phyloP scores from a whole-genome alignment of 371 early-diverging fungal species.

The Mucor plumbeus region DNA sequence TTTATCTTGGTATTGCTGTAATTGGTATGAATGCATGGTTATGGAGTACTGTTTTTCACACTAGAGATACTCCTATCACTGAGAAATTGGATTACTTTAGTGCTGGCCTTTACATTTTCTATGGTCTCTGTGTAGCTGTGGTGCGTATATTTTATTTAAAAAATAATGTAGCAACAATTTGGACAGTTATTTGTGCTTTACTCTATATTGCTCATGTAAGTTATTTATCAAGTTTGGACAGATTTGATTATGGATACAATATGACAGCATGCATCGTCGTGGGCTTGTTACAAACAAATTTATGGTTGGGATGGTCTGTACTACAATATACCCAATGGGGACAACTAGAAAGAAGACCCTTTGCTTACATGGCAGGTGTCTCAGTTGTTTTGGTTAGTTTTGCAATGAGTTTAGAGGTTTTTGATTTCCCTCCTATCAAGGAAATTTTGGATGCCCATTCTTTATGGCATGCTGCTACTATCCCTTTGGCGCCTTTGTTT shows the following conservation, averaged over 20 bases:
- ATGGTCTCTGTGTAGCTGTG: constrained; percentile 62
- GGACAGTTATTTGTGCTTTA: constrained; percentile 32
- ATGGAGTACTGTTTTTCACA: constrained; percentile 93
- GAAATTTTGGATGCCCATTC: constrained; percentile 92
- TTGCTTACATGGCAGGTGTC: constrained; percentile 48
- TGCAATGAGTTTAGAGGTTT: constrained; percentile 89
- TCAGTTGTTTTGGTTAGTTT: constrained; percentile 63
- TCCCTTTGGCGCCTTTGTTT: constrained; percentile 78
- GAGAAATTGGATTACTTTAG: constrained; percentile 95
- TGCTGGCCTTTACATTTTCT: constrained; percentile 81
- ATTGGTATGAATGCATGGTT: constrained; percentile 87
- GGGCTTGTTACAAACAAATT: constrained; percentile 72
- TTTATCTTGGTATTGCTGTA: constrained; percentile 62
- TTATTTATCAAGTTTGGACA: constrained; percentile 61
- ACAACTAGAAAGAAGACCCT: constrained; percentile 26
- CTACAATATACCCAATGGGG: constrained; percentile 32
- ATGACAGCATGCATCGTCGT: constrained; percentile 83
- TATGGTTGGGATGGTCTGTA: constrained; percentile 71
- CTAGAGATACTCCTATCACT: constrained; percentile 82
- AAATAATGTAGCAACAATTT: constrained; percentile 28
- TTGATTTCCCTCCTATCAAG: constrained; percentile 91
- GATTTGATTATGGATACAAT: constrained; percentile 94
- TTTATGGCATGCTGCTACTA: constrained; percentile 94
- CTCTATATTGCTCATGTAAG: constrained; percentile 69
- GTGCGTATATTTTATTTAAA: constrained; percentile 62